Percentiles rank a stretch among this genome's conserved stretches.
These are phyloP conservation scores for Hippophae tibetana DNA, from an alignment of 306 rosid species.

Conservation along the genomic window DNA sequence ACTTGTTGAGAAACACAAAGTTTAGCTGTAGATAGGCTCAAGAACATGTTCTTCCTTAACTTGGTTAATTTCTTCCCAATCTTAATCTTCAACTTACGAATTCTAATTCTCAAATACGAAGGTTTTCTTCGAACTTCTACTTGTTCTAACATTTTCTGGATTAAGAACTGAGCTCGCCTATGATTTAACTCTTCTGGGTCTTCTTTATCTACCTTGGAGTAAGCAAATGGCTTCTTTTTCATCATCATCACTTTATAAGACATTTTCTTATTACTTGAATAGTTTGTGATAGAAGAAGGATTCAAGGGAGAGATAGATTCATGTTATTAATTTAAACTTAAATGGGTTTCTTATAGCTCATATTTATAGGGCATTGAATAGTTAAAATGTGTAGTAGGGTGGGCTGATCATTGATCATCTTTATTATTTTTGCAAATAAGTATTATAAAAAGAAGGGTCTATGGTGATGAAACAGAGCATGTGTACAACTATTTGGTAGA, in stretches of 20 bases:
- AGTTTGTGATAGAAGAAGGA: neutral
- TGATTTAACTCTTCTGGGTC: constrained; percentile 58
- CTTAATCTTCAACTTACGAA: constrained; percentile 61
- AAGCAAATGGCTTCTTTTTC: constrained; percentile 21
- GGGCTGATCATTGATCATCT: neutral
- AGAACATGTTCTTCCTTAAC: constrained; percentile 46
- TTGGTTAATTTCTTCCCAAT: constrained; percentile 61
- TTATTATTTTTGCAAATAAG: neutral
- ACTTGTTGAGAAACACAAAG: constrained; percentile 39
- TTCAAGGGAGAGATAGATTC: neutral
- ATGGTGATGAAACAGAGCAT: constrained; percentile 50
- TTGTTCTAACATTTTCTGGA: constrained; percentile 52
- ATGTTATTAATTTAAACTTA: neutral
- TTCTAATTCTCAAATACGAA: constrained; percentile 45
- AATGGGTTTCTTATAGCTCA: too few species aligned
- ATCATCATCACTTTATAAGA: constrained; percentile 4
- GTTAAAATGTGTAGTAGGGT: too few species aligned
- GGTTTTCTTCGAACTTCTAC: constrained; percentile 32
- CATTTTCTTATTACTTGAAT: constrained; percentile 21
- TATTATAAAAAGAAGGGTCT: constrained; percentile 27
- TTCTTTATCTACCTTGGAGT: constrained; percentile 67
- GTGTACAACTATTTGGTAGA: constrained; percentile 34
- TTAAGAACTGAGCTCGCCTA: constrained; percentile 67
- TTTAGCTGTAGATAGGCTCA: constrained; percentile 32
- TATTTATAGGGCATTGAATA: too few species aligned